phyloP scores from a whole-genome alignment of 2,329 filamentous ascomycete genomes.

The Cryphonectria japonica region DNA sequence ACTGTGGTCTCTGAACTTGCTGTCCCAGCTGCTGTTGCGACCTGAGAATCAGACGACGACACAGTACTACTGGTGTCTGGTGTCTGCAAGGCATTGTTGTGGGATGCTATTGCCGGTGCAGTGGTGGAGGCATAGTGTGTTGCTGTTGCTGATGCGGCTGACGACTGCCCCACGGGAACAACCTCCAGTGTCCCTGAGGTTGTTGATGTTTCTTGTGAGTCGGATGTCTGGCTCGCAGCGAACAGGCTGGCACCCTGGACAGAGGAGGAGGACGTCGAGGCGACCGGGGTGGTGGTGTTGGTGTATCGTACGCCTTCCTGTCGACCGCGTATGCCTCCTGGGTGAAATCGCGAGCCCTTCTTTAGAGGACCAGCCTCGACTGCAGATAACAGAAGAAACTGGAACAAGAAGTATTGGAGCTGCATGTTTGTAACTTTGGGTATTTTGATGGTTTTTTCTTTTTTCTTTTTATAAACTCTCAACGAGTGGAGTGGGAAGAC shows the following conservation, averaged over 20 bases:
- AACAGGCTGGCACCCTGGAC: background rate
- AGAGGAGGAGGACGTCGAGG: slow-evolving; percentile 23
- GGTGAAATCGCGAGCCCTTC: slow-evolving; percentile 7
- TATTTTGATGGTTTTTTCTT: no score
- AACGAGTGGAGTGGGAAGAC: background rate
- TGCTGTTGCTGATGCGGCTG: background rate
- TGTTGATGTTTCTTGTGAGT: background rate
- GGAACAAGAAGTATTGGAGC: slow-evolving; percentile 15
- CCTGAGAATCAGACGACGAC: background rate
- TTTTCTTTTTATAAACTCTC: background rate
- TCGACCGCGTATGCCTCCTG: slow-evolving; percentile 18
- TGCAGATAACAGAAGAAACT: slow-evolving; percentile 27
- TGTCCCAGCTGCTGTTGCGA: background rate
- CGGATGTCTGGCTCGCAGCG: background rate
- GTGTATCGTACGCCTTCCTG: slow-evolving; percentile 18
- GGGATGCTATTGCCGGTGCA: background rate
- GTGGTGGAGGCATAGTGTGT: background rate
- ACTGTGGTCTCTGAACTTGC: slow-evolving; percentile 1
- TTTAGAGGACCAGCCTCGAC: slow-evolving; percentile 31
- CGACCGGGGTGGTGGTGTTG: slow-evolving; percentile 16
- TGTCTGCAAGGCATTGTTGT: background rate
- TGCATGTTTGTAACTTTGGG: slow-evolving; percentile 15
- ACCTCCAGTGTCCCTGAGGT: background rate
- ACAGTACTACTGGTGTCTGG: background rate
- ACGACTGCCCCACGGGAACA: background rate